These are phyloP conservation scores for Barnettozyma siamensis DNA, from an alignment of 805 yeast species.

Conservation along the genomic window DNA sequence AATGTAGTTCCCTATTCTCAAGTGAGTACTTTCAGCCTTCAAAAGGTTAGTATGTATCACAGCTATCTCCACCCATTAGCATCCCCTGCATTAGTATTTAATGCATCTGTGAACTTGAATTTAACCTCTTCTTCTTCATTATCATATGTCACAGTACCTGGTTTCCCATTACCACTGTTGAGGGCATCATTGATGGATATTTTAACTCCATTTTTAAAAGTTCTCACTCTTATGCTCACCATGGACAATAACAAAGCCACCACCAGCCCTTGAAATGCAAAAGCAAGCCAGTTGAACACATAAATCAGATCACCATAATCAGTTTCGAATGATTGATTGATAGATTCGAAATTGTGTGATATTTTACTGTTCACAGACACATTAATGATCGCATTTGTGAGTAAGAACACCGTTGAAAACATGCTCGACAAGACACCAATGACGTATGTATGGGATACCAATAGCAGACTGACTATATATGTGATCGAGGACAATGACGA, in stretches of 20 bases:
- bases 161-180: neutral
- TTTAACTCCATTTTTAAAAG: slow-evolving; percentile 6
- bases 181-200: slow-evolving; percentile 2
- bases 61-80: no score
- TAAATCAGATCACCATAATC: slow-evolving; percentile 4
- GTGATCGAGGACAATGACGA: slow-evolving; percentile 3
- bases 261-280: slow-evolving; percentile 5
- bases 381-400: slow-evolving; percentile 4
- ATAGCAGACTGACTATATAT: slow-evolving; percentile 1
- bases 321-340: slow-evolving; percentile 1
- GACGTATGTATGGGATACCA: slow-evolving; percentile 3
- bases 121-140: neutral
- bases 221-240: neutral
- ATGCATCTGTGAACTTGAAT: slow-evolving; percentile 1
- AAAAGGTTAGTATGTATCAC: neutral
- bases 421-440: slow-evolving; percentile 6
- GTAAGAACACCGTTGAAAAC: slow-evolving; percentile 1
- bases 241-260: slow-evolving; percentile 3
- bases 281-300: slow-evolving; percentile 6
- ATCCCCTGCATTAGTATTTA: slow-evolving; percentile 1
- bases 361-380: neutral
- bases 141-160: neutral
- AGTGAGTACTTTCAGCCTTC: no score
- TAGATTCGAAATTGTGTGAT: neutral
- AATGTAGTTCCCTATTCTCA: no score